phyloP scores from a whole-genome alignment of 2,329 filamentous ascomycete genomes.

The Exophiala spinifera region DNA sequence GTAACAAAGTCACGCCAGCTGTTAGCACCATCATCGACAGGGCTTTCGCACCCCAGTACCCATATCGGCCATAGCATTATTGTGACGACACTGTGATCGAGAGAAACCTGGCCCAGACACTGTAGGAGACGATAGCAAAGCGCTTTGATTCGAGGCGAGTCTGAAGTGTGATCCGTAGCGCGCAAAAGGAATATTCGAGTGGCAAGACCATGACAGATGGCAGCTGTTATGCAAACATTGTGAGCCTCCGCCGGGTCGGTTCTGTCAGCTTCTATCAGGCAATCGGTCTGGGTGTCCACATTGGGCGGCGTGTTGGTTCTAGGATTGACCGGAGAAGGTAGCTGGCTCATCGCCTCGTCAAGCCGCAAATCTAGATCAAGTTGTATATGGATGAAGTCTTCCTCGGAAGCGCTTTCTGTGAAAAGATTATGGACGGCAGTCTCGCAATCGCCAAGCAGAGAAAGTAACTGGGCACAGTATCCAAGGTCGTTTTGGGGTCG shows the following conservation, averaged over 20 bases:
- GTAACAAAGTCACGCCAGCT: constrained; percentile 23
- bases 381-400: neutral
- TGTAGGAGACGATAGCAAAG: neutral
- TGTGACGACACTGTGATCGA: neutral
- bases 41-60: constrained; percentile 3
- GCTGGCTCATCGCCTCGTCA: neutral
- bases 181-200: constrained; percentile 2
- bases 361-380: neutral
- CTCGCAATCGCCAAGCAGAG: neutral
- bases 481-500: neutral
- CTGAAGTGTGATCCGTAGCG: neutral
- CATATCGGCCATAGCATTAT: constrained; percentile 1
- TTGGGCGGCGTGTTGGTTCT: too few relatives aligned
- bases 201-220: constrained; percentile 1
- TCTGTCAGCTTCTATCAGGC: neutral
- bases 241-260: neutral
- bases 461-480: constrained; percentile 1
- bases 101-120: neutral
- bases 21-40: constrained; percentile 19
- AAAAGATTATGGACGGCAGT: neutral
- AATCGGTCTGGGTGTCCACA: neutral
- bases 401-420: neutral
- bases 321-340: neutral
- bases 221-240: neutral
- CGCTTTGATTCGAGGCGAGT: neutral